Evolutionary conservation across 2,329 filamentous ascomycete species (phyloP), one percentile per base, ranked within the genome.

Genomic region (Fusarium paranaense): DNA sequence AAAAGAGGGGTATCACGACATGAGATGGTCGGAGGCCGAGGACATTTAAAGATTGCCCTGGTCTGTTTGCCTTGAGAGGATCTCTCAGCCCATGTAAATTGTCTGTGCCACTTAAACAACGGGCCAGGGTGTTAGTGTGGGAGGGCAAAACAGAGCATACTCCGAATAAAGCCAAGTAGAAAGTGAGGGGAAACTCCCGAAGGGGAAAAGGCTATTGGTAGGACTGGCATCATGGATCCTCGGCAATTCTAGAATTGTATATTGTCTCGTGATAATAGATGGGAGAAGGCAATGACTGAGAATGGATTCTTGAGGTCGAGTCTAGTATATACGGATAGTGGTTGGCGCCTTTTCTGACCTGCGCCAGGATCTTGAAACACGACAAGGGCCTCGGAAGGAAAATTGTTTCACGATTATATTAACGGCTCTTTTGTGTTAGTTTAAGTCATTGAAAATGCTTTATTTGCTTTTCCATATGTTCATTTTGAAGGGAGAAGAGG

Each of bases 181-280:
- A 50, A 72, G 30, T 63, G 72, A 73, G 69, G 72, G 72, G 66
- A 75, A 75, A 61, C 64, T 56, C 60, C 72, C 14, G 42, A 71
- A 75, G 52, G 37, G 72, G 69, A 73, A 50, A 75, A 75, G 54
- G 69, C 14, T 56, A 14, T 32, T 63, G 45, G 33, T n/a, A 56
- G 32, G 61, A 57, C 50, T 58, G 63, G 50, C 45, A 37, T 62
- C 30, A 25, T 18, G 61, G 61, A 38, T 69, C 71, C 67, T 73
- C 67, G 71, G 71, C 59, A 66, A 27, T 16, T 35, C 1, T 45
- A 11, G 32, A 16, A 35, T 35, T 37, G 33, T n/a, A 16, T 11
- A 22, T 30, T 57, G 52, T 74, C 72, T 75, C 59, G 71, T 73
- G 71, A 73, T 74, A 58, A 13, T 18, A 45, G 20, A 35, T 25